Percentiles rank a stretch among this genome's conserved stretches.
phyloP scores from a whole-genome alignment of 1,284 basidiomycete genomes.

The Hemileia vastatrix region DNA sequence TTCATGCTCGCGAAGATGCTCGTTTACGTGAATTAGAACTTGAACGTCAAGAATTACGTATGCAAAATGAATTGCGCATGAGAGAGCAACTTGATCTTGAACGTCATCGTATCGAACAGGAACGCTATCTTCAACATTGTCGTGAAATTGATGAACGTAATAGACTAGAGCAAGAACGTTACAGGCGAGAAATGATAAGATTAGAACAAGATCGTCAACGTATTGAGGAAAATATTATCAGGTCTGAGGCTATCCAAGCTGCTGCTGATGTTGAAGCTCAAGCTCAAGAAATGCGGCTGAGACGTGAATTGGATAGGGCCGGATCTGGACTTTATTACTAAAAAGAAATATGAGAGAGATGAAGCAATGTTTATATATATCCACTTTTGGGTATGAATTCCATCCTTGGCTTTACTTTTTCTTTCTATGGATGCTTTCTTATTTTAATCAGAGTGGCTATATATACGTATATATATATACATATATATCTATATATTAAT shows the following conservation, averaged over 20 bases:
- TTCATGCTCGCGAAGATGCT: conserved; percentile 15
- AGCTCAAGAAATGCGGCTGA: conserved; percentile 17
- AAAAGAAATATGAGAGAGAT: too few relatives aligned
- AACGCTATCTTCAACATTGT: conserved; percentile 11
- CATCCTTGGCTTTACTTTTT: too few relatives aligned
- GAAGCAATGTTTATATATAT: too few relatives aligned
- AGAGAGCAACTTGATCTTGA: too few relatives aligned
- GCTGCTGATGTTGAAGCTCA: conserved; percentile 14
- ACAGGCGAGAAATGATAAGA: conserved; percentile 11
- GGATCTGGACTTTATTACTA: conserved; percentile 8
- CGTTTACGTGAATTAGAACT: conserved; percentile 12
- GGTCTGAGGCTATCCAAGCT: conserved; percentile 12
- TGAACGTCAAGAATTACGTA: conserved; percentile 6
- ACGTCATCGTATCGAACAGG: conserved; percentile 11
- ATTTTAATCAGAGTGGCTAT: too few relatives aligned
- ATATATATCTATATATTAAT: too few relatives aligned
- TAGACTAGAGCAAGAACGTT: conserved; percentile 18
- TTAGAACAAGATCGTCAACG: conserved; percentile 12
- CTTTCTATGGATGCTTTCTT: too few relatives aligned
- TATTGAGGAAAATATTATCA: conserved; percentile 13
- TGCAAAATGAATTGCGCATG: neutral
- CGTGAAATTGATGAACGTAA: conserved; percentile 20
- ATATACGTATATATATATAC: too few relatives aligned
- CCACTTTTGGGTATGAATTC: too few relatives aligned
- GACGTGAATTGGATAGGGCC: conserved; percentile 19